A percentile compares a stretch with the other conserved stretches of the same genome.
Evolutionary conservation across 305 asterid species (phyloP).

Genomic region (Fraxinus floribunda): DNA sequence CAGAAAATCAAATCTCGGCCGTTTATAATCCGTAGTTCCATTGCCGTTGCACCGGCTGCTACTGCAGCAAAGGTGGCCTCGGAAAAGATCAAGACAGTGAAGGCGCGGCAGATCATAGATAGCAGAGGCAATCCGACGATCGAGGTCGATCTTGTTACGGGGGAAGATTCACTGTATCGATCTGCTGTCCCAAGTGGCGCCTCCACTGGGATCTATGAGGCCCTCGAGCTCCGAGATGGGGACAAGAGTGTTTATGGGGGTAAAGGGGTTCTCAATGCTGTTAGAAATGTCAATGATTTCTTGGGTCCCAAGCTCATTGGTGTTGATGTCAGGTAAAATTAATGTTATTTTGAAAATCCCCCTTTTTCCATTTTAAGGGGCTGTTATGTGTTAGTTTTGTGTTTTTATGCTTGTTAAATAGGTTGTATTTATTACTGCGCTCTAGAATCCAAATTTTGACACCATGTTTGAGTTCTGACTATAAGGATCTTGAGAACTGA

Average conservation of each 20-base stretch:
- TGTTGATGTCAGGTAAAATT: conserved; percentile 74
- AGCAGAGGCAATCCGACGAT: conserved; percentile 98
- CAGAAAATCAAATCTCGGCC: conserved; percentile 39
- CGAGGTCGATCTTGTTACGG: conserved; percentile 90
- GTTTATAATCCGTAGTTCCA: conserved; percentile 50
- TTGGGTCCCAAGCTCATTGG: conserved; percentile 89
- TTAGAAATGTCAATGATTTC: conserved; percentile 59
- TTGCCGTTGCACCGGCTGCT: conserved; percentile 49
- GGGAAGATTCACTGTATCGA: conserved; percentile 62
- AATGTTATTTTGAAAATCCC: not conserved
- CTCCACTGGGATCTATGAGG: conserved; percentile 97
- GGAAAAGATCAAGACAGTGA: conserved; percentile 56
- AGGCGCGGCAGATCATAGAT: conserved; percentile 91
- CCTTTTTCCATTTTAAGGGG: not conserved
- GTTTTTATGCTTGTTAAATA: not conserved
- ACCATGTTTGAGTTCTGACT: not conserved
- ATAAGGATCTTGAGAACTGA: not conserved
- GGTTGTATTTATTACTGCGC: not conserved
- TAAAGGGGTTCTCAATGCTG: conserved; percentile 88
- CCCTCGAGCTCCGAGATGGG: conserved; percentile 90
- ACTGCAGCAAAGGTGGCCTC: conserved; percentile 41
- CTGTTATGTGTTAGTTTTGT: not conserved
- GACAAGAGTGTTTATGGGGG: conserved; percentile 84
- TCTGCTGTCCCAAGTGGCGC: conserved; percentile 99
- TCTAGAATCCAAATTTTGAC: not conserved